Conservation (phyloP, 1,139 yeast species). For the Waltiozyma solani region DNA sequence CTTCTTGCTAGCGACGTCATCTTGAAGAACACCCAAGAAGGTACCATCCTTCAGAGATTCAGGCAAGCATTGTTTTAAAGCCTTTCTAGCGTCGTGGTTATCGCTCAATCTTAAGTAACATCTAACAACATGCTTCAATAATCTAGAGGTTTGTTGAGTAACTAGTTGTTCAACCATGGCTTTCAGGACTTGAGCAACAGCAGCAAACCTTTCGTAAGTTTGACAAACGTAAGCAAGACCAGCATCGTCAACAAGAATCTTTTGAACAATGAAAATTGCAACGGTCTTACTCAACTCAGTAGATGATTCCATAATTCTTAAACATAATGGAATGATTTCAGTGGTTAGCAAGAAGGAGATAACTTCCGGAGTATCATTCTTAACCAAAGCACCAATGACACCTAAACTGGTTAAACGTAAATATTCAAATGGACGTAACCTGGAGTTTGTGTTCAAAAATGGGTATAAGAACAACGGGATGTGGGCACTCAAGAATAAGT, state of each 20-base stretch:
- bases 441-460: conserved; percentile 82
- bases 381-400: conserved; percentile 93
- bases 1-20: conserved; percentile 81
- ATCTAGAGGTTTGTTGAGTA: conserved; percentile 62
- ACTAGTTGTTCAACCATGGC: conserved; percentile 84
- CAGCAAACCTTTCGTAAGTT: conserved; percentile 88
- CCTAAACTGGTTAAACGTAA: conserved; percentile 88
- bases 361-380: conserved; percentile 93
- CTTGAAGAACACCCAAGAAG: conserved; percentile 67
- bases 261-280: conserved; percentile 90
- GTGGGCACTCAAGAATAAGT: conserved; percentile 77
- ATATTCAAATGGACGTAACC: conserved; percentile 90
- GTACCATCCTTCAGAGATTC: conserved; percentile 89
- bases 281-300: conserved; percentile 93
- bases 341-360: conserved; percentile 84
- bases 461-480: conserved; percentile 90
- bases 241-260: conserved; percentile 82
- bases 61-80: conserved; percentile 76
- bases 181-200: conserved; percentile 82
- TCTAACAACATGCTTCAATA: conserved; percentile 87
- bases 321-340: conserved; percentile 89
- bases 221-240: conserved; percentile 91
- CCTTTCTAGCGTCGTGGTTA: conserved; percentile 83
- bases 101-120: conserved; percentile 89
- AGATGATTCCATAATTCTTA: conserved; percentile 91